Evolutionary conservation across 495 filamentous ascomycete genomes (phyloP).

Genomic region (Aspergillus campestris): DNA sequence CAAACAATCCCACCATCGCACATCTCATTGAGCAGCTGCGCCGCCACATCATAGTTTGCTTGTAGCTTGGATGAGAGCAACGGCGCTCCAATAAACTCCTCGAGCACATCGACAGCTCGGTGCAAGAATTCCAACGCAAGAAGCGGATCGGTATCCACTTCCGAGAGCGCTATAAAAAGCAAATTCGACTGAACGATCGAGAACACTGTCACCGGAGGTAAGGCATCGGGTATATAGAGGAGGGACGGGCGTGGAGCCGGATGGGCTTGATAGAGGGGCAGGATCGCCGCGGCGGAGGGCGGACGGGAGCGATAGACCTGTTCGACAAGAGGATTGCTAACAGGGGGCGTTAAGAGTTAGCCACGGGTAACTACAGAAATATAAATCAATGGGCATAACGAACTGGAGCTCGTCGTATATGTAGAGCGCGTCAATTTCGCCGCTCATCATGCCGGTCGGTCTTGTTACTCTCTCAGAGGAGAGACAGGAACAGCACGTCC

Average conservation of each 20-base stretch:
- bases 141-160: conserved; percentile 82
- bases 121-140: conserved; percentile 94
- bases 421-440: conserved; percentile 89
- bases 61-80: conserved; percentile 80
- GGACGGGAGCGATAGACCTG: conserved; percentile 68
- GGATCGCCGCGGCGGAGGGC: conserved; percentile 62
- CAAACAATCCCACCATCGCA: conserved; percentile 86
- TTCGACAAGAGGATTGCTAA: conserved; percentile 54
- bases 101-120: conserved; percentile 82
- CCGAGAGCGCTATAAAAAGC: conserved; percentile 75
- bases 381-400: conserved; percentile 8
- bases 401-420: conserved; percentile 92
- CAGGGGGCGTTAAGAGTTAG: conserved; percentile 8
- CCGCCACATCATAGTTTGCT: conserved; percentile 84
- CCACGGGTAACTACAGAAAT: not conserved
- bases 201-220: conserved; percentile 84
- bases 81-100: conserved; percentile 91
- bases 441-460: conserved; percentile 50
- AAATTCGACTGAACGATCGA: conserved; percentile 79
- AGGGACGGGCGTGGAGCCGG: conserved; percentile 75
- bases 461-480: not conserved
- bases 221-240: conserved; percentile 70
- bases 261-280: conserved; percentile 83
- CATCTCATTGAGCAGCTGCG: conserved; percentile 90
- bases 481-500: not conserved